phyloP scores from a whole-genome alignment of 495 filamentous ascomycete genomes.

The Lichenothelia convexa region DNA sequence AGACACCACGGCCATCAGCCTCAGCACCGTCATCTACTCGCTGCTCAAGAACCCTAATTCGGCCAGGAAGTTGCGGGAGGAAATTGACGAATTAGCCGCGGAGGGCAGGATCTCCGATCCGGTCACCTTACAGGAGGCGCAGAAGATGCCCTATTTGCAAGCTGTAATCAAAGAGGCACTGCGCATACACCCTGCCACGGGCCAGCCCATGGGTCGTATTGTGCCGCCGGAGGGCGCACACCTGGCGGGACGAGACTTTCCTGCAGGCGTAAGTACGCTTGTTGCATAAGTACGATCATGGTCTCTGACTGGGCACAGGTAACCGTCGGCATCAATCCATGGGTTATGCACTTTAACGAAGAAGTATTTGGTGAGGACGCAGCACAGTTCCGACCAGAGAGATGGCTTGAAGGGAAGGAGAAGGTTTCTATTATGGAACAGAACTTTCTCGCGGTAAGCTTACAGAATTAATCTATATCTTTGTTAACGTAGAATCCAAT shows the following conservation, averaged over 20 bases:
- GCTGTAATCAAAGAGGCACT: constrained; percentile 31
- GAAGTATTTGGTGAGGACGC: constrained; percentile 28
- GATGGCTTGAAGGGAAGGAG: constrained; percentile 22
- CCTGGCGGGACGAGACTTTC: constrained; percentile 22
- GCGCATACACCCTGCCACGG: constrained; percentile 24
- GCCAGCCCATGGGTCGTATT: constrained; percentile 22
- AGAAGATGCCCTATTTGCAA: constrained; percentile 30
- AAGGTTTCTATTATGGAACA: constrained; percentile 1
- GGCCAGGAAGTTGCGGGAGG: background rate
- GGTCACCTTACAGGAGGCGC: constrained; percentile 30
- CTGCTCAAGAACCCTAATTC: background rate
- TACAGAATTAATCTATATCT: background rate
- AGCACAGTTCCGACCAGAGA: constrained; percentile 25
- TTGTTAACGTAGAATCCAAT: background rate
- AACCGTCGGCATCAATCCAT: constrained; percentile 35
- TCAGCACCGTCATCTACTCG: background rate
- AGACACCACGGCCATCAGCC: constrained; percentile 2
- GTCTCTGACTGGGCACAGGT: too few species aligned
- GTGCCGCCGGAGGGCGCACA: constrained; percentile 25
- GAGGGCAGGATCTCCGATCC: background rate
- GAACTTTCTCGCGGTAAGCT: constrained; percentile 6
- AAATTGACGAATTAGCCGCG: background rate
- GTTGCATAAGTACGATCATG: too few species aligned
- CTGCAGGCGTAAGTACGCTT: too few species aligned
- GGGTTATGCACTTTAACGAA: constrained; percentile 32